Base-by-base conservation (phyloP, 306 rosid genomes). In the Urtica urens region DNA sequence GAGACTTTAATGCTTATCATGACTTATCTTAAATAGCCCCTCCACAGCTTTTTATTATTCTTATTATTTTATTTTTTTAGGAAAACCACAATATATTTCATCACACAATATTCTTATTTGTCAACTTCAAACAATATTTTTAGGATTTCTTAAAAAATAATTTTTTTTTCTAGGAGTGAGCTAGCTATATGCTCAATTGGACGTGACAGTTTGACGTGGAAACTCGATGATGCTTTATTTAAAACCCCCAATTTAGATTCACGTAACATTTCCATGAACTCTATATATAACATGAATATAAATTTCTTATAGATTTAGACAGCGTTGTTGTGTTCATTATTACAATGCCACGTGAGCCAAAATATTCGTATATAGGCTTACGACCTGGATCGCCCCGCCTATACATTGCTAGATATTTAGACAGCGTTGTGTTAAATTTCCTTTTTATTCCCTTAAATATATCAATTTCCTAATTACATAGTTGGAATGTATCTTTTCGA, bases 101-200 rank as follows among this genome's bases (percentile, higher is more conserved):
- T 10, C n/a, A 9, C n/a, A 10, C 33, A 35, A 14, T 10, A 35
- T 35, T 16, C 11, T 43, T 43, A 28, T 27, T 16, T 49, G 61
- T 59, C 78, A 64, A 76, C 57, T 71, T 50, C 51, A 45, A 72
- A n/a, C n/a, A n/a, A n/a, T n/a, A n/a, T n/a, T n/a, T n/a, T n/a
- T n/a, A n/a, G n/a, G n/a, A n/a, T n/a, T n/a, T n/a, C n/a, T n/a
- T n/a, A n/a, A n/a, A n/a, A 81, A 10, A 63, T 58, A 16, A 46
- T 21, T 2, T 49, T 49, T 24, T 11, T 23, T 10, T 2, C 10
- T 49, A 49, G 15, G 30, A 49, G 40, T 10, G 63, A 42, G 39
- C 16, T 28, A n/a, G n/a, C n/a, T 57, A 29, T 17, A 14, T 15
- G 2, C 46, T 26, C 53, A 49, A 55, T 55, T 44, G 46, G 42